These are phyloP conservation scores for Sclerotinia minor DNA, from an alignment of 2,329 filamentous ascomycete species.

Conservation along the genomic window DNA sequence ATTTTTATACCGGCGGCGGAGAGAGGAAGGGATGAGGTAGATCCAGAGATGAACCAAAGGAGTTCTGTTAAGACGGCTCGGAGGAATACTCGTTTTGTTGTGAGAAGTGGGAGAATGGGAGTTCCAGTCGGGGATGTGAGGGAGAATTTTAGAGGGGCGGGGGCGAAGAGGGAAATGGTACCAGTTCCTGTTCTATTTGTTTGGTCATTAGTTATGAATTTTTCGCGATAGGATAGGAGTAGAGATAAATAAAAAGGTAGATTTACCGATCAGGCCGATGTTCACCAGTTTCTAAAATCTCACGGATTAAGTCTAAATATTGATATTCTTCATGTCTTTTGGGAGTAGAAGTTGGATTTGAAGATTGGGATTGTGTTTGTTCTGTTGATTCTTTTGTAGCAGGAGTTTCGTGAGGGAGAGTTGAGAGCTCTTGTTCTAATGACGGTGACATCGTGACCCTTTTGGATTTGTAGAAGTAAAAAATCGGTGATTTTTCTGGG, in stretches of 20 bases:
- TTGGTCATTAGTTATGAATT: slow-evolving; percentile 37
- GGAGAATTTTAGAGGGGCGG: slow-evolving; percentile 80
- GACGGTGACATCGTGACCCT: slow-evolving; percentile 31
- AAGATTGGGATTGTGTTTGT: background rate
- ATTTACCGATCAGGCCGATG: slow-evolving; percentile 80
- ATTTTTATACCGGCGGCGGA: slow-evolving; percentile 85
- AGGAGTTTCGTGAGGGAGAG: slow-evolving; percentile 6
- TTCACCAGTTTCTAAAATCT: slow-evolving; percentile 81
- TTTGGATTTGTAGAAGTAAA: background rate
- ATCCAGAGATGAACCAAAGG: slow-evolving; percentile 90
- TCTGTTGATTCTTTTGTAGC: background rate
- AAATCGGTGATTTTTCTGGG: background rate
- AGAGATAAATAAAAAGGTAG: fast-evolving
- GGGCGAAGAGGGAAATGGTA: slow-evolving; percentile 86
- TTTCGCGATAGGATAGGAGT: background rate
- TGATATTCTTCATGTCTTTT: slow-evolving; percentile 80
- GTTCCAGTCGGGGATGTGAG: slow-evolving; percentile 61
- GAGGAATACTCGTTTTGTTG: slow-evolving; percentile 94
- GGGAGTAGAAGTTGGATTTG: background rate
- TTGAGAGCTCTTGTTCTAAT: slow-evolving; percentile 27
- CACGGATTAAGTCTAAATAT: slow-evolving; percentile 84
- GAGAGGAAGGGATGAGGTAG: slow-evolving; percentile 76
- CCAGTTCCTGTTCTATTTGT: slow-evolving; percentile 79
- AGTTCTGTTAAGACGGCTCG: slow-evolving; percentile 89
- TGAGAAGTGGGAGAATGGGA: slow-evolving; percentile 85